Conservation (phyloP, 2,329 filamentous ascomycete genomes). For the Helminthosporium solani region DNA sequence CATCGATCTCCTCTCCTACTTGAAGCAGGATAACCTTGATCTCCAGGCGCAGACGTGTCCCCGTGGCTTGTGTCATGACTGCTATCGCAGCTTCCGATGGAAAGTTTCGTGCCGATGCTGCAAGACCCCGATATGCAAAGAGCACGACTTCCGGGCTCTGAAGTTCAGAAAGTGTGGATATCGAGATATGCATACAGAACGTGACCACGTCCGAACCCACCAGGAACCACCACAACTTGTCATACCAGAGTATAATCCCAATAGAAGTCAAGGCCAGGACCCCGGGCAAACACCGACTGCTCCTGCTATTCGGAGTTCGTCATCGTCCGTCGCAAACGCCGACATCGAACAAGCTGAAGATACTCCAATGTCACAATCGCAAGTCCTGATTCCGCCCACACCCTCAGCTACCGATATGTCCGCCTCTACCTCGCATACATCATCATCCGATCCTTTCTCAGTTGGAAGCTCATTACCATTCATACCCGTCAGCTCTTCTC, state of each 20-base stretch:
- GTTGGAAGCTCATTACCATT: slow-evolving; percentile 28
- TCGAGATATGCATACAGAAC: slow-evolving; percentile 55
- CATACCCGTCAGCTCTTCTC: slow-evolving; percentile 35
- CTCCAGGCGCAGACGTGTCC: slow-evolving; percentile 51
- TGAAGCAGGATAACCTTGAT: slow-evolving; percentile 46
- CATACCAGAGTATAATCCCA: slow-evolving; percentile 42
- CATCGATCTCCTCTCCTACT: slow-evolving; percentile 41
- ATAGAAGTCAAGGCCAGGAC: slow-evolving; percentile 23
- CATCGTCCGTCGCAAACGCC: slow-evolving; percentile 22
- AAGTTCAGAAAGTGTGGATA: slow-evolving; percentile 60
- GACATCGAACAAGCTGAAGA: slow-evolving; percentile 29
- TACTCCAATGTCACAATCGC: slow-evolving; percentile 38
- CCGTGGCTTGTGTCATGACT: slow-evolving; percentile 58
- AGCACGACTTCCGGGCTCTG: slow-evolving; percentile 59
- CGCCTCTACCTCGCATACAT: slow-evolving; percentile 24
- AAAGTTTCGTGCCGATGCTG: slow-evolving; percentile 60
- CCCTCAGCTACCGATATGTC: slow-evolving; percentile 33
- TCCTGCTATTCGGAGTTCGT: slow-evolving; percentile 3
- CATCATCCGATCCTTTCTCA: slow-evolving; percentile 27
- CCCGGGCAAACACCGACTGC: slow-evolving; percentile 28
- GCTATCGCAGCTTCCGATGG: slow-evolving; percentile 59
- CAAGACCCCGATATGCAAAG: slow-evolving; percentile 59
- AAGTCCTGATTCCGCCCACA: slow-evolving; percentile 30
- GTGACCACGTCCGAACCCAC: slow-evolving; percentile 41
- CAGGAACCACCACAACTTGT: slow-evolving; percentile 35